Evolutionary conservation across 129 eudicot genomes (phyloP).

Genomic region (Kitagawia praeruptora): DNA sequence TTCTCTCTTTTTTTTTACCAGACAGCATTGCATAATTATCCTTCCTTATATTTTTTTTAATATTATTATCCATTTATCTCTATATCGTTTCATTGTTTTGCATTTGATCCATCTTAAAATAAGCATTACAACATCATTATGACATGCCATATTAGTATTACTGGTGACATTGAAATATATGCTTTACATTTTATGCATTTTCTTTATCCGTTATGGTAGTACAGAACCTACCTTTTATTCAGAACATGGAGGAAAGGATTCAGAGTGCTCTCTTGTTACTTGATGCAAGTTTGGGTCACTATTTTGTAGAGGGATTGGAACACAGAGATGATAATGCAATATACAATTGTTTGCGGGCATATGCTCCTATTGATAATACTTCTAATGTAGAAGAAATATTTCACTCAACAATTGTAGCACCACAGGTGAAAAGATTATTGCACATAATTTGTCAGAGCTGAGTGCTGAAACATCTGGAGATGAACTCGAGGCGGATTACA

Average conservation of each 20-base stretch:
- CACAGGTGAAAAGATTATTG: slow-evolving; percentile 63
- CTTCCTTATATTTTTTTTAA: no score
- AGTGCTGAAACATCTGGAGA: slow-evolving; percentile 55
- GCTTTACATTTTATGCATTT: slow-evolving; percentile 19
- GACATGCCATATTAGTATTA: not conserved
- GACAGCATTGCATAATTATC: not conserved
- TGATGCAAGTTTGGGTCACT: slow-evolving; percentile 90
- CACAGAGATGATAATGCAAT: slow-evolving; percentile 88
- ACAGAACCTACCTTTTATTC: slow-evolving; percentile 98
- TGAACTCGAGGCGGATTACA: slow-evolving; percentile 77
- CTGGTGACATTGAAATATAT: not conserved
- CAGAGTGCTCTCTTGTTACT: slow-evolving; percentile 69
- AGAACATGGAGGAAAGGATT: slow-evolving; percentile 90
- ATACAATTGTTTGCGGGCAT: slow-evolving; percentile 96
- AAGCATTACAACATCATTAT: not conserved
- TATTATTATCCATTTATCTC: not conserved
- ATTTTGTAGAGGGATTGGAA: slow-evolving; percentile 84
- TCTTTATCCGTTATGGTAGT: slow-evolving; percentile 49
- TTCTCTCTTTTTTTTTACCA: not conserved
- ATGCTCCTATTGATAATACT: slow-evolving; percentile 92
- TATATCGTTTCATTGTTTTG: no score
- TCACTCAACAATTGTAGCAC: slow-evolving; percentile 73
- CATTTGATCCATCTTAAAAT: not conserved
- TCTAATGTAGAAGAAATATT: slow-evolving; percentile 78
- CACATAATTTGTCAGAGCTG: slow-evolving; percentile 41